phyloP scores from a whole-genome alignment of 306 rosid species.

The Hylodesmum podocarpum region DNA sequence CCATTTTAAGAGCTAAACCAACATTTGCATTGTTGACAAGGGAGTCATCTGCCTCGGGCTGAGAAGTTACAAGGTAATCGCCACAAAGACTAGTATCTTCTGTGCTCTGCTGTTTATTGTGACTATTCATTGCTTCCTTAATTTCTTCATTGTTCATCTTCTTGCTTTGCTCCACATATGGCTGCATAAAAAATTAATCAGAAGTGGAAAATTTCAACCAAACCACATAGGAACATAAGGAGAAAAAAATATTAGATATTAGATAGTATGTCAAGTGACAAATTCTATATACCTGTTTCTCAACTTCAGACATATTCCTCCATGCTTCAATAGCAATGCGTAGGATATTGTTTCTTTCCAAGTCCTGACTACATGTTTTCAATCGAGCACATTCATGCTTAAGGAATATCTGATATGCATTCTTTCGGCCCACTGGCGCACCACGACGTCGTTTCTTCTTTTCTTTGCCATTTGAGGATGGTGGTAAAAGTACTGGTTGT shows the following conservation, averaged over 20 bases:
- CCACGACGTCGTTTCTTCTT: constrained; percentile 30
- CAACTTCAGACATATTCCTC: constrained; percentile 39
- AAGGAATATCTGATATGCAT: constrained; percentile 43
- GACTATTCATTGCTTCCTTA: constrained; percentile 19
- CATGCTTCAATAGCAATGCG: constrained; percentile 36
- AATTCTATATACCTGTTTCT: constrained; percentile 34
- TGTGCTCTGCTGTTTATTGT: not conserved
- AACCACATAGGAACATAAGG: not conserved
- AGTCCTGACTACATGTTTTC: not conserved
- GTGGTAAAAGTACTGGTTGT: constrained; percentile 1
- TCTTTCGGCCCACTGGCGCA: not conserved
- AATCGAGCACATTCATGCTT: constrained; percentile 47
- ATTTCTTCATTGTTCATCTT: constrained; percentile 33
- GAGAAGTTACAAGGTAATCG: constrained; percentile 30
- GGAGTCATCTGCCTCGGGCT: constrained; percentile 28
- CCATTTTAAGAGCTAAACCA: constrained; percentile 15
- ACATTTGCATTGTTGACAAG: not conserved
- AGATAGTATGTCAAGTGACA: too few species aligned
- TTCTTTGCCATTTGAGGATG: constrained; percentile 17
- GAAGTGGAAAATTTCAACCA: not conserved
- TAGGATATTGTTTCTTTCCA: not conserved
- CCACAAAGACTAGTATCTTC: not conserved
- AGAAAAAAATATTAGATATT: not conserved
- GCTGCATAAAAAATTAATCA: constrained; percentile 31
- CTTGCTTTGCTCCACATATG: constrained; percentile 40